Base-by-base conservation (phyloP, 1,284 basidiomycete genomes). In the Microbotryomycetes sp. region DNA sequence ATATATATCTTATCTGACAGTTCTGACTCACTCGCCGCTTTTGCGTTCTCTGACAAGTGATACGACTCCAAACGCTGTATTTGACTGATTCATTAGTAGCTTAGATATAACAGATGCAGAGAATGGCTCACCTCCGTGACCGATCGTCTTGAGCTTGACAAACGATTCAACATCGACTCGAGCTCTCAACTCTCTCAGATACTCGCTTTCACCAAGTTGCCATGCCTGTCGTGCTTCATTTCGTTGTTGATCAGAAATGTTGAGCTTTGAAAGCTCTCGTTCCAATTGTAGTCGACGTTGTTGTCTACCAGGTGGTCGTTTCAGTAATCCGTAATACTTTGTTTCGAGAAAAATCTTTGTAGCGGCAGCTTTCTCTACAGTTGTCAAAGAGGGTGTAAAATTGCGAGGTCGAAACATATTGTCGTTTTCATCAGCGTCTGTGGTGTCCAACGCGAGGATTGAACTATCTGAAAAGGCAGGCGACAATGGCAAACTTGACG, bases 321-420 rank as follows among this genome's bases (percentile, higher is more conserved):
- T 75, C 22, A 93, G 81, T 52, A 96, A 80, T n/a, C 88, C 84
- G 75, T 92, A 93, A 75, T 97, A 98, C 50, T 92, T 81, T 72
- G 93, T 94, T 80, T 98, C 93, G 76, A 97, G 96, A 81, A 86
- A 96, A 76, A 97, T 90, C 73, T 90, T 86, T 55, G 88, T 85
- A 14, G 92, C 87, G 52, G 92, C 90, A 57, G 92, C 89, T 75
- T 88, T 92, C 77, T 97, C 93, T 72, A 97, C 80, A 19, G 94
- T 97, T 50, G 86, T 81, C 54, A 97, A 80, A 54, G 90, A 92
- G 26, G 92, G 91, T 15, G 81, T 84, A 72, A 93, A 71, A 23
- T 30, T 31, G n/a, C 26, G 50, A 22, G 22, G 16, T 1, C 60
- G 22, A 1, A 47, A 48, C 2, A 50, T 51, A 16, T 50, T 2